Conservation (phyloP, 2,329 filamentous ascomycete species). For the Exophiala sp. region DNA sequence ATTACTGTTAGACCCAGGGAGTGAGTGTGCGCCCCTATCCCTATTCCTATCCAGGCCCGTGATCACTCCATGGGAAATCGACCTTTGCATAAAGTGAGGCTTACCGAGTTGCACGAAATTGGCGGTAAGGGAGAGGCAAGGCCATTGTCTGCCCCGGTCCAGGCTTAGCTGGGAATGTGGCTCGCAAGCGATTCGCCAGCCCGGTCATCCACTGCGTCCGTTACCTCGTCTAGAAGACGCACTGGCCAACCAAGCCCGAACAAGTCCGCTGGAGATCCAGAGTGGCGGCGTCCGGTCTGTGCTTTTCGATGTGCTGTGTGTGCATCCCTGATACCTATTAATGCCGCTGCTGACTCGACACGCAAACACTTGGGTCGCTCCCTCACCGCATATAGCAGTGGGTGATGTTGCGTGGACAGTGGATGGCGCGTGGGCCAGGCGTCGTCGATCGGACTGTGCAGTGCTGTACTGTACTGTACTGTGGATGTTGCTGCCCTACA, state of each 20-base stretch:
- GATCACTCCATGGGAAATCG: too few species aligned
- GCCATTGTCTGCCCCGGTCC: conserved; percentile 3
- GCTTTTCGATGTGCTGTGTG: background rate
- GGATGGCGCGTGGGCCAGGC: background rate
- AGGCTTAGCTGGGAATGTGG: conserved; percentile 4
- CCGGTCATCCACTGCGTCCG: too few species aligned
- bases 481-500: too few species aligned
- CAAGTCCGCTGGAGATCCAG: background rate
- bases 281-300: conserved; percentile 1
- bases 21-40: too few species aligned
- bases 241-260: background rate
- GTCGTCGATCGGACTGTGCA: background rate
- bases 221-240: background rate
- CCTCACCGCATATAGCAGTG: too few species aligned
- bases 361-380: too few species aligned
- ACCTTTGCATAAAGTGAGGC: conserved; percentile 9
- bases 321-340: background rate
- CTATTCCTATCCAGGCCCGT: too few species aligned
- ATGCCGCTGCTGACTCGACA: too few species aligned
- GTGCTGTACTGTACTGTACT: too few species aligned
- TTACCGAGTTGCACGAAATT: conserved; percentile 18
- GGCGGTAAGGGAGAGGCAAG: conserved; percentile 16
- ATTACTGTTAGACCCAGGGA: too few species aligned
- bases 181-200: too few species aligned
- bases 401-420: background rate